These are phyloP conservation scores for Tilletia caries DNA, from an alignment of 1,284 basidiomycete genomes.

Conservation along the genomic window DNA sequence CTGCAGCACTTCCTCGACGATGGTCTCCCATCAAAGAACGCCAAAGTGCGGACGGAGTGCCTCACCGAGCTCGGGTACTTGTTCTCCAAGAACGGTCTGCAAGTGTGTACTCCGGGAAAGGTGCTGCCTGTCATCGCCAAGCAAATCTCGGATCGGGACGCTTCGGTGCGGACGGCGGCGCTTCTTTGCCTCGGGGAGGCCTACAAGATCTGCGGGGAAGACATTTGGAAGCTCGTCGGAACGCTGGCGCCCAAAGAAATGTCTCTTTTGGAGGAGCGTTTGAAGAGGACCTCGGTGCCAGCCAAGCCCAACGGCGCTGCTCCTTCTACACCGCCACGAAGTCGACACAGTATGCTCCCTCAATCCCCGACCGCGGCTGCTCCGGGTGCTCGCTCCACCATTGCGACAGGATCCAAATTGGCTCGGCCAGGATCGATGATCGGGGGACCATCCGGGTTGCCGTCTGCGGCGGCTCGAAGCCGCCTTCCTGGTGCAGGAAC, in stretches of 20 bases:
- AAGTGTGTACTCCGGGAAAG: slow-evolving; percentile 68
- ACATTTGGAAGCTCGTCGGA: slow-evolving; percentile 76
- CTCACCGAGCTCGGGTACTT: slow-evolving; percentile 75
- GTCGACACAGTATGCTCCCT: slow-evolving; percentile 54
- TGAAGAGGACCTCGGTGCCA: slow-evolving; percentile 68
- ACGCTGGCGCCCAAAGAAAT: slow-evolving; percentile 77
- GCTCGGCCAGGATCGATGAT: slow-evolving; percentile 6
- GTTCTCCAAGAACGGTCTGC: slow-evolving; percentile 76
- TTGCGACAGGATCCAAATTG: background rate
- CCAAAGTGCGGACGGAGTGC: slow-evolving; percentile 80
- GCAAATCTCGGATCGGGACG: slow-evolving; percentile 83
- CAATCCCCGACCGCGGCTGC: slow-evolving; percentile 17
- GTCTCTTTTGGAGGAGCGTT: slow-evolving; percentile 81
- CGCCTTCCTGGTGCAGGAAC: slow-evolving; percentile 22
- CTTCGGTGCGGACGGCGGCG: slow-evolving; percentile 77
- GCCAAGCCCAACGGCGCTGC: slow-evolving; percentile 12
- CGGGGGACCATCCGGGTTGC: slow-evolving; percentile 2
- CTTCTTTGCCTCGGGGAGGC: slow-evolving; percentile 75
- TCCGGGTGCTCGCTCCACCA: slow-evolving; percentile 12
- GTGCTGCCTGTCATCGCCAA: slow-evolving; percentile 75
- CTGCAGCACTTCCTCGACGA: slow-evolving; percentile 62
- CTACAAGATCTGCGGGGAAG: slow-evolving; percentile 78
- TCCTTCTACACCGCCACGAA: slow-evolving; percentile 7
- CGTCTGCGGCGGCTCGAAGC: slow-evolving; percentile 12
- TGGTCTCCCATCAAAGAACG: slow-evolving; percentile 80